Evolutionary conservation across 495 filamentous ascomycete genomes (phyloP), one percentile per base, ranked within the genome.

Genomic region (Aspergillus cristatus): DNA sequence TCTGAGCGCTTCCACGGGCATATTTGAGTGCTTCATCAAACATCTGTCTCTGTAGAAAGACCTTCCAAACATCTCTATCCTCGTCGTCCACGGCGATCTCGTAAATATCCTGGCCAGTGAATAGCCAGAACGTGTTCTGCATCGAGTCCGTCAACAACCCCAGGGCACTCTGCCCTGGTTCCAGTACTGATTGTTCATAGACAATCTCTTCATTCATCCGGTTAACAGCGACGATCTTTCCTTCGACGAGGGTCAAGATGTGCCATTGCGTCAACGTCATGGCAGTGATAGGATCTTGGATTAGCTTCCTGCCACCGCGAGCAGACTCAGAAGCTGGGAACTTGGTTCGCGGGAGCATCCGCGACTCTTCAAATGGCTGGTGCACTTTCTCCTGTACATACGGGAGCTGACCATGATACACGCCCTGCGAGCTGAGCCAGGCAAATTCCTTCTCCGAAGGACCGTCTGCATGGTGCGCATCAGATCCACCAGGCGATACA

Each of bases 111-210:
- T 82, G 68, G 4, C 72, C 68, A 1, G 93, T 97, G 53, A 96
- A 95, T 13, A 96, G 74, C 91, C 91, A 98, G 53, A 84, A 96
- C 1, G 91, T 98, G 42, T 86, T 89, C 65, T 96, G 93, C 47
- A 86, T 87, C 20, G 81, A 70, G 57, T 98, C 91, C 4, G 86
- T 79, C 47, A 84, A 77, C 14, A 98, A 72, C 17, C 85, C 87
- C 25, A 97, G 59, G 7, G 78, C 78, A 42, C 70, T 78, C 38
- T 93, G 84, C 4, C 81, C 81, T 15, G 75, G 74, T 40, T 93
- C 83, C n/a, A 96, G 67, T 4, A 97, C 79, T 12, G 75, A 59
- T 53, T 96, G 86, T 53, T 94, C 83, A 48, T 85, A 90, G 5
- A 95, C 81, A 41, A 90, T 65, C 32, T 77, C 72, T 18, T 89